Conservation (phyloP, 495 filamentous ascomycete genomes). For the Neurospora hispaniola region DNA sequence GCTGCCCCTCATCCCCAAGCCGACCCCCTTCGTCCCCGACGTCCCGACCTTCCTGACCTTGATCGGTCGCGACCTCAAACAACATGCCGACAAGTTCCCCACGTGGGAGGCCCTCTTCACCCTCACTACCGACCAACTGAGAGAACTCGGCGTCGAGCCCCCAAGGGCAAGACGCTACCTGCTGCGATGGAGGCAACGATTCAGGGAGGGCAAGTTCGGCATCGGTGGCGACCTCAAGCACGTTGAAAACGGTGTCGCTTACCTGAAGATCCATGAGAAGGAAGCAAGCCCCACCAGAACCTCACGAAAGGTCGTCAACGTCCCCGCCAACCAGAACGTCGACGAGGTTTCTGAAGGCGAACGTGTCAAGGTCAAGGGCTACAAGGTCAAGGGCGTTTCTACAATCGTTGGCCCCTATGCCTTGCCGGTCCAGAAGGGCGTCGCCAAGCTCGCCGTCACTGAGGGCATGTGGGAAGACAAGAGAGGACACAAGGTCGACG, state of each 20-base stretch:
- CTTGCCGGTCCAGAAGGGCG: conserved; percentile 51
- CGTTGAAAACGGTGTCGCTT: conserved; percentile 61
- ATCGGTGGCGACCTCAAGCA: conserved; percentile 66
- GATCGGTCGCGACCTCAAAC: conserved; percentile 76
- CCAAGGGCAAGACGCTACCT: conserved; percentile 74
- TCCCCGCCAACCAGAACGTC: conserved; percentile 42
- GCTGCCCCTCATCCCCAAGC: conserved; percentile 46
- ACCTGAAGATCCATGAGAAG: conserved; percentile 58
- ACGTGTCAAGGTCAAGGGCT: conserved; percentile 46
- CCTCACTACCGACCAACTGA: conserved; percentile 62
- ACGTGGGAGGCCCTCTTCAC: conserved; percentile 85
- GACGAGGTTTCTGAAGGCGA: conserved; percentile 30
- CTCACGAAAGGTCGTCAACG: conserved; percentile 52
- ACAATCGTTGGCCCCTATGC: conserved; percentile 64
- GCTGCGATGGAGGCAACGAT: conserved; percentile 74
- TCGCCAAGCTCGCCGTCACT: conserved; percentile 53
- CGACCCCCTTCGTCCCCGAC: conserved; percentile 81
- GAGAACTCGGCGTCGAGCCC: conserved; percentile 76
- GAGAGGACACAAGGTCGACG: conserved; percentile 85
- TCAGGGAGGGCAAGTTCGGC: conserved; percentile 62
- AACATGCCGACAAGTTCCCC: conserved; percentile 72
- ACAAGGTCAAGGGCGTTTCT: conserved; percentile 52
- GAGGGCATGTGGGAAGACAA: conserved; percentile 85
- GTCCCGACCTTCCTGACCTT: conserved; percentile 77
- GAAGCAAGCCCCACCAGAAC: conserved; percentile 19